Conservation (phyloP, 148 eudicot genomes). For the Heliosperma pusillum region DNA sequence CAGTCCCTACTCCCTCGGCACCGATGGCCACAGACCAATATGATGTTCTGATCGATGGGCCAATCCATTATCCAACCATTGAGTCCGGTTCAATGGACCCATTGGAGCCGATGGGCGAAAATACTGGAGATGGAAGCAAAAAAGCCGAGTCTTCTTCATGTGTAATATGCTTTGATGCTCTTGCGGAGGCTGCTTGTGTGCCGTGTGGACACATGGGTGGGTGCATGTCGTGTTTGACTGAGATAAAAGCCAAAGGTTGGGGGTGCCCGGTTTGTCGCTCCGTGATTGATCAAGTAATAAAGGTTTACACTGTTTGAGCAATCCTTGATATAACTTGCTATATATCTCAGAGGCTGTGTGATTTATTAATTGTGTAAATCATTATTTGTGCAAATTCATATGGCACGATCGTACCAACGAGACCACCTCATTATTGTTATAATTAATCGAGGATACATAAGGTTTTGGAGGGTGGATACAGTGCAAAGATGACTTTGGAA, state of each 20-base stretch:
- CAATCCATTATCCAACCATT: conserved; percentile 66
- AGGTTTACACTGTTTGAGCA: conserved; percentile 69
- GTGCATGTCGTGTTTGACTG: conserved; percentile 88
- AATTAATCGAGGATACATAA: neutral
- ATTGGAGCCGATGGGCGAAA: conserved; percentile 3
- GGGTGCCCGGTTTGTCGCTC: conserved; percentile 93
- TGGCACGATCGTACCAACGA: no score
- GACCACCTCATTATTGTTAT: no score
- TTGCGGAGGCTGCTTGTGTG: conserved; percentile 83
- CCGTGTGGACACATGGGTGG: conserved; percentile 99
- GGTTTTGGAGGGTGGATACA: neutral
- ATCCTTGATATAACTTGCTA: neutral
- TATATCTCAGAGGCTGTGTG: neutral
- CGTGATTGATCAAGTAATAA: conserved; percentile 64
- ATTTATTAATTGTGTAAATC: neutral
- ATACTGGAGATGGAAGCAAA: conserved; percentile 29
- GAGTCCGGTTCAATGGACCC: conserved; percentile 36
- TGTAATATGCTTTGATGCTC: conserved; percentile 87
- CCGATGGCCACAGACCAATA: conserved; percentile 39
- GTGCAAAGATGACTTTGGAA: neutral
- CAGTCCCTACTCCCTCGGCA: conserved; percentile 54
- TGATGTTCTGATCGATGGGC: conserved; percentile 39
- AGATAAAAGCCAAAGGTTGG: conserved; percentile 68
- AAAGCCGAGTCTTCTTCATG: conserved; percentile 50
- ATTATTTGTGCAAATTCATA: neutral